Percentiles rank a stretch among this genome's conserved stretches.
Evolutionary conservation across 345 rosid species (phyloP).

Genomic region (Hibiscus mutabilis): DNA sequence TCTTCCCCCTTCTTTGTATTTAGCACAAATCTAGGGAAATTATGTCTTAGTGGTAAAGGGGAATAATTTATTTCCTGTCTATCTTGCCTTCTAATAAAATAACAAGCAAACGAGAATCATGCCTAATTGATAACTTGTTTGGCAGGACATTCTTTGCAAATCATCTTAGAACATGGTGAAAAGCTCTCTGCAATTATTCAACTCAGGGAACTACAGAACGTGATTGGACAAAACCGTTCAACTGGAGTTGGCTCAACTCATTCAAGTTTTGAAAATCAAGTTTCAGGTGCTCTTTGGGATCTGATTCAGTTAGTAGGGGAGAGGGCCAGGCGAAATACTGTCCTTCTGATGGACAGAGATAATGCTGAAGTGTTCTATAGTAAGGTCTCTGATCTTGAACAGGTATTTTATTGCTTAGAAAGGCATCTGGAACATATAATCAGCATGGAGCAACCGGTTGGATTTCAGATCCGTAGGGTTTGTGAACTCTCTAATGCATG

Average conservation of each 20-base stretch:
- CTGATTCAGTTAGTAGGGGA: slow-evolving; percentile 90
- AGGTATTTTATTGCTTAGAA: slow-evolving; percentile 67
- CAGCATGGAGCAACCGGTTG: slow-evolving; percentile 47
- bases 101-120: not conserved
- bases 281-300: slow-evolving; percentile 81
- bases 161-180: slow-evolving; percentile 87
- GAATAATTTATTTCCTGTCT: not conserved
- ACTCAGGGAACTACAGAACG: slow-evolving; percentile 72
- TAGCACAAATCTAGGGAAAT: not conserved
- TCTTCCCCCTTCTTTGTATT: not conserved
- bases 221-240: slow-evolving; percentile 58
- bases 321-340: slow-evolving; percentile 70
- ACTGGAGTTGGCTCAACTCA: slow-evolving; percentile 29
- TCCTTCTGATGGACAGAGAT: slow-evolving; percentile 95
- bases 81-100: not conserved
- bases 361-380: slow-evolving; percentile 94
- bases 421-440: slow-evolving; percentile 61
- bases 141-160: slow-evolving; percentile 72
- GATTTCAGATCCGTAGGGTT: slow-evolving; percentile 59
- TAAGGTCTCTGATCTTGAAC: slow-evolving; percentile 88
- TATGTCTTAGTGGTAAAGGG: not conserved
- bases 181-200: slow-evolving; percentile 86
- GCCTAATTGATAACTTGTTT: slow-evolving; percentile 14
- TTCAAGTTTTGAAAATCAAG: slow-evolving; percentile 42
- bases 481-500: slow-evolving; percentile 74